Base-by-base conservation (phyloP, 1,284 basidiomycete species). In the Leccinum insigne region DNA sequence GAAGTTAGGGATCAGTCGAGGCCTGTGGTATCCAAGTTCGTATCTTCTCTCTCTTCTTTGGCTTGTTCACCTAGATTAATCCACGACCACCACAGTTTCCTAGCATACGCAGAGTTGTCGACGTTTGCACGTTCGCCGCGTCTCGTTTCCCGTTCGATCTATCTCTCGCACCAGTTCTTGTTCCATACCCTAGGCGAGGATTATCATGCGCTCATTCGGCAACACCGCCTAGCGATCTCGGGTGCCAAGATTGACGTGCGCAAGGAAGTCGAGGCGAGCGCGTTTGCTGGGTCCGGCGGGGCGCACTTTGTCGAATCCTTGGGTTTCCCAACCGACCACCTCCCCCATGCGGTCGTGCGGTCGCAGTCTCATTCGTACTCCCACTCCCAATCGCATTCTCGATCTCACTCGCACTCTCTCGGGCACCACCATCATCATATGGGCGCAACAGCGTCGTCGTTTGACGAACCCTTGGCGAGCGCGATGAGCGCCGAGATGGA, bases 81-180 rank as follows among this genome's bases (percentile, higher is more conserved):
- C 66, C 32, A 62, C 35, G 40, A 63, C 8, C 6, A 59, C 18
- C 58, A 18, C 68, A 92, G 90, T 66, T 89, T 84, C 78, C 81
- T 94, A 2, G 83, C 92, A 0, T 86, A 90, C 58, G 92, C 91
- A 1, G 94, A 96, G 73, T 83, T 96, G 14, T 91, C 91, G 58
- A 94, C 92, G 0, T 86, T 80, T 74, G 87, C 87, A 2, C 80
- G 78, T 5, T 86, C 86, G 2, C 79, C 82, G 0, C 81, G 78
- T 2, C 80, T 93, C 26, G 81, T 93, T 1, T 90, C 93, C 1
- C 83, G 87, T 0, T 83, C 91, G 0, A 83, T 96, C 49, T 95
- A 95, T 74, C 85, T 93, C 13, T 87, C 89, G 0, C 91, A 92
- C 69, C 93, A 95, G 68, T 91, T 95, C 75, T 82, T 87, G 9